Evolutionary conservation across 1,284 basidiomycete species (phyloP).

Genomic region (Ceratobasidium sp.): DNA sequence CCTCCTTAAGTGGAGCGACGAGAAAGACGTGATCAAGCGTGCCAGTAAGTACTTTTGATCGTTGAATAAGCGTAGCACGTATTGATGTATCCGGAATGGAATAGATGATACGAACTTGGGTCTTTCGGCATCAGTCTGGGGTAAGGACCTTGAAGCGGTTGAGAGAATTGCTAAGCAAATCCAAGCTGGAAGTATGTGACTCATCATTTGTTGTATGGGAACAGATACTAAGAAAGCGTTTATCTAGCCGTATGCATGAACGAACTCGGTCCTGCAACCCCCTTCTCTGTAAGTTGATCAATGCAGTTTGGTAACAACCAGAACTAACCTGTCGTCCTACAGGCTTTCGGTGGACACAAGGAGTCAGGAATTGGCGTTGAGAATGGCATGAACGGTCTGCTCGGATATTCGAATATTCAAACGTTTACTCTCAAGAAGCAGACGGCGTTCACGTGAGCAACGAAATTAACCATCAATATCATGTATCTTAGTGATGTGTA

Average conservation of each 20-base stretch:
- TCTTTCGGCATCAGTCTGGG: conserved; percentile 26
- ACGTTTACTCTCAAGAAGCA: conserved; percentile 30
- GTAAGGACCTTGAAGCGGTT: conserved; percentile 21
- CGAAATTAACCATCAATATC: too few species aligned
- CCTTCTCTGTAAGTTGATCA: conserved; percentile 11
- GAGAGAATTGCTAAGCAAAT: conserved; percentile 38
- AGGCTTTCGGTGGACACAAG: conserved; percentile 33
- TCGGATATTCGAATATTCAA: conserved; percentile 18
- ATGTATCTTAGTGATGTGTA: too few species aligned
- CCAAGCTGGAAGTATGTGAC: conserved; percentile 26
- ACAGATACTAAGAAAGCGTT: not conserved
- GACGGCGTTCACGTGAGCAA: not conserved
- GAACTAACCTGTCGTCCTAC: not conserved
- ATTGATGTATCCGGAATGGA: not conserved
- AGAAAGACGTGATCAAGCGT: conserved; percentile 31
- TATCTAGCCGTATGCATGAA: not conserved
- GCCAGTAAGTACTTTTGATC: not conserved
- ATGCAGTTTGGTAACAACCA: not conserved
- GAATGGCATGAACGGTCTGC: conserved; percentile 24
- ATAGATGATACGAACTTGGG: conserved; percentile 31
- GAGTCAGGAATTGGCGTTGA: conserved; percentile 32
- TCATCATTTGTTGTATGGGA: not conserved
- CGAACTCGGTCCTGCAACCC: not conserved
- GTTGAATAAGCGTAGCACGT: not conserved
- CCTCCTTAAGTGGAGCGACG: conserved; percentile 29